These are phyloP conservation scores for Candida incommunis DNA, from an alignment of 805 yeast species.

Conservation along the genomic window DNA sequence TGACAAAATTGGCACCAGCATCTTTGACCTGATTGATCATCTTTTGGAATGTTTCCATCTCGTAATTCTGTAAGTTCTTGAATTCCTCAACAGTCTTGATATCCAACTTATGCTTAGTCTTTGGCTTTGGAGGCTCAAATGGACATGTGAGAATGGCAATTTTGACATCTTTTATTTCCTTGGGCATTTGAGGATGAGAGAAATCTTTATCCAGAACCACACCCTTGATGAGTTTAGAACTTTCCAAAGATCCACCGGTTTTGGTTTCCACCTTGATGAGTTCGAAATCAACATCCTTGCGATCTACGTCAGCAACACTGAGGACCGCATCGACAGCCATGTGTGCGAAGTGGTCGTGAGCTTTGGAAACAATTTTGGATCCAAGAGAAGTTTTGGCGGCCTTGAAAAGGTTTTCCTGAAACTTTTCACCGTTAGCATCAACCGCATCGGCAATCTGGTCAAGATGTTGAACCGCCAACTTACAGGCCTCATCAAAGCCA, in stretches of 20 bases:
- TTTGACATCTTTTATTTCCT: conserved; percentile 60
- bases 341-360: conserved; percentile 84
- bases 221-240: conserved; percentile 75
- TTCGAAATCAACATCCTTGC: conserved; percentile 95
- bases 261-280: conserved; percentile 90
- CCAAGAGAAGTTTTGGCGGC: conserved; percentile 95
- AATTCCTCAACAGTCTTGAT: conserved; percentile 91
- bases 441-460: conserved; percentile 64
- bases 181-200: conserved; percentile 98
- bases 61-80: conserved; percentile 78
- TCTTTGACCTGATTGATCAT: conserved; percentile 80
- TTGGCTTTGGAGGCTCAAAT: conserved; percentile 99
- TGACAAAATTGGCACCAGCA: conserved; percentile 90
- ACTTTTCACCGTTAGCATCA: conserved; percentile 27
- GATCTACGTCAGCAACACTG: conserved; percentile 78
- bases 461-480: conserved; percentile 66
- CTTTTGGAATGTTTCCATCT: conserved; percentile 75
- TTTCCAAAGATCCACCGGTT: conserved; percentile 87
- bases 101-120: conserved; percentile 93
- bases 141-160: conserved; percentile 96
- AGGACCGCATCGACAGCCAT: conserved; percentile 96
- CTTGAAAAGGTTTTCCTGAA: conserved; percentile 42
- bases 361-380: conserved; percentile 86
- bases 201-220: conserved; percentile 92
- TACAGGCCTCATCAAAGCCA: conserved; percentile 95